Base-by-base conservation (phyloP, 495 filamentous ascomycete genomes). In the Hypoxylon rickii region DNA sequence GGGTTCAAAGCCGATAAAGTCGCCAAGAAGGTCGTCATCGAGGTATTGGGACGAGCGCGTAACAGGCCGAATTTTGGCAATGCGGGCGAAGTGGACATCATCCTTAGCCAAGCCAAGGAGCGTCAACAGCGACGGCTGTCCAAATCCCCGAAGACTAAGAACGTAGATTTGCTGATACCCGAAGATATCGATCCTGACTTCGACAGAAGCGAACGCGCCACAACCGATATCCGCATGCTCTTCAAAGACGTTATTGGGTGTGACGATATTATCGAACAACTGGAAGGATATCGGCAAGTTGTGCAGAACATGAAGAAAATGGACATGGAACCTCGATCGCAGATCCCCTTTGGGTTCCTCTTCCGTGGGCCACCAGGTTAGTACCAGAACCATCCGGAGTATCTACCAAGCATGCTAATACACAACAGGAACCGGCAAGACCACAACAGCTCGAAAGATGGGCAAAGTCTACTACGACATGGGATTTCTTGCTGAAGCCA, bases 391-490 rank as follows among this genome's bases (percentile, higher is more conserved):
- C 24, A 29, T 29, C 24, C 10, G 10, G 10, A 29, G 19, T 10
- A 7, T 47, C 24, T 24, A 29, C 5, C 24, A 5, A 7, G 3
- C 29, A 60, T 85, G 18, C 52, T 67, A 43, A 64, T 18, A 17
- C 8, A 13, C n/a, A 15, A 10, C 15, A 67, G 75, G 88, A 1
- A 90, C 88, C 2, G 89, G 89, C 10, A 92, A 92, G 59, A 90
- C 89, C 0, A 84, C 78, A 0, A 89, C 86, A 0, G 89, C 89
- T 0, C 69, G 76, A 44, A 86, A 80, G 55, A 88, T 92, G 79
- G 89, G 88, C 7, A 76, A 86, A 45, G 71, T 92, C 0, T 91
- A 81, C 63, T 90, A 89, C 57, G 83, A 90, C 58, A 82, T 89
- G 79, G 83, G 85, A 0, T 78, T 88, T 17, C 69, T 89, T 1